Evolutionary conservation across 2,329 filamentous ascomycete genomes (phyloP).

Genomic region (Aspergillus pseudoviridinutans): DNA sequence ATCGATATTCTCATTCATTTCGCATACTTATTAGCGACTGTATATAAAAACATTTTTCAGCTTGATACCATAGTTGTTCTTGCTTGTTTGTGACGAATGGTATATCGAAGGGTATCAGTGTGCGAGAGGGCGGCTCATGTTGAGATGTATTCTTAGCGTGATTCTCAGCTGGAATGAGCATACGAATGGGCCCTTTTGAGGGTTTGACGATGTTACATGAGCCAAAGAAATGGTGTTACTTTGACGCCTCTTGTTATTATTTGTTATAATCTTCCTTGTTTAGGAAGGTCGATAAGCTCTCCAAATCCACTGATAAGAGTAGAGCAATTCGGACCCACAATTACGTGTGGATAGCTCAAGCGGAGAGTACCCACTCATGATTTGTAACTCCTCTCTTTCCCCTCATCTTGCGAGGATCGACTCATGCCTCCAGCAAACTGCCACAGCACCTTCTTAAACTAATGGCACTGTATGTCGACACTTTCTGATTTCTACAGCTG

Average conservation of each 20-base stretch:
- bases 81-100: not conserved
- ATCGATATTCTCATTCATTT: not conserved
- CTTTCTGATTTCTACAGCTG: not conserved
- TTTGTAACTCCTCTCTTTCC: not conserved
- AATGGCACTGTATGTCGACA: not conserved
- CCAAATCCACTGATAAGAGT: not conserved
- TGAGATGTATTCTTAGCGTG: not conserved
- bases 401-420: not conserved
- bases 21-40: not conserved
- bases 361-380: not conserved
- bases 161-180: not conserved
- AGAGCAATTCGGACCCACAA: not conserved
- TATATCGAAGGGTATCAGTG: not conserved
- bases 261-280: not conserved
- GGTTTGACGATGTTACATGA: not conserved
- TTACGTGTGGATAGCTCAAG: not conserved
- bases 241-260: not conserved
- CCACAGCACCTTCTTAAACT: not conserved
- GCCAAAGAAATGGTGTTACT: not conserved
- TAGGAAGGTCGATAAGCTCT: not conserved
- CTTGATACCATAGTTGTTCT: not conserved
- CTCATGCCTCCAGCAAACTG: not conserved
- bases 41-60: not conserved
- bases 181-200: not conserved
- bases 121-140: not conserved